These are phyloP conservation scores for Epichloe sibirici DNA, from an alignment of 2,329 filamentous ascomycete species.

Conservation along the genomic window DNA sequence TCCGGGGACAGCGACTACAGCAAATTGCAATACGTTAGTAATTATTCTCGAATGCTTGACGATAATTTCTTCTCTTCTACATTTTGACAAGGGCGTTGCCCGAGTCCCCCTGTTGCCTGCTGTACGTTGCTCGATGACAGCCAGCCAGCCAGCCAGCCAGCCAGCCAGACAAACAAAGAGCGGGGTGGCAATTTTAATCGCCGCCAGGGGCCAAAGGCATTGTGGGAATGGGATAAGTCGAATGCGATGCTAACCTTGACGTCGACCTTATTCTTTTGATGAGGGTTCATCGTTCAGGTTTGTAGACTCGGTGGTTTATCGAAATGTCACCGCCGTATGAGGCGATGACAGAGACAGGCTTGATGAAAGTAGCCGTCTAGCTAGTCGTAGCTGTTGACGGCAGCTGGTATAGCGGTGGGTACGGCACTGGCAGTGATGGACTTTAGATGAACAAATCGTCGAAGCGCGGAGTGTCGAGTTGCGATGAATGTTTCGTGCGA, in stretches of 20 bases:
- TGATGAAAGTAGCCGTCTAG: background rate
- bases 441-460: background rate
- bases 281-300: conserved; percentile 65
- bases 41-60: background rate
- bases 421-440: background rate
- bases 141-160: background rate
- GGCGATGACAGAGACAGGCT: background rate
- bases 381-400: background rate
- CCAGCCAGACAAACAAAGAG: background rate
- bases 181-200: background rate
- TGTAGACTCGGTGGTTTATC: background rate
- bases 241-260: conserved; percentile 62
- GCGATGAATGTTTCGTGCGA: background rate
- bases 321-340: background rate
- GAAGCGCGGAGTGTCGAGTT: background rate
- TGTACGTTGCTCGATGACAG: background rate
- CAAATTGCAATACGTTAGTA: background rate
- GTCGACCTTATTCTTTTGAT: conserved; percentile 98
- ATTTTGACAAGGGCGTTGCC: background rate
- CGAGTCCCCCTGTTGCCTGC: background rate
- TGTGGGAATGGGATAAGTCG: background rate
- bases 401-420: background rate
- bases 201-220: background rate
- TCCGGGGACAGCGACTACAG: conserved; percentile 77
- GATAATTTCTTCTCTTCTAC: background rate